phyloP scores from a whole-genome alignment of 495 filamentous ascomycete species.

The Durotheca rogersii region DNA sequence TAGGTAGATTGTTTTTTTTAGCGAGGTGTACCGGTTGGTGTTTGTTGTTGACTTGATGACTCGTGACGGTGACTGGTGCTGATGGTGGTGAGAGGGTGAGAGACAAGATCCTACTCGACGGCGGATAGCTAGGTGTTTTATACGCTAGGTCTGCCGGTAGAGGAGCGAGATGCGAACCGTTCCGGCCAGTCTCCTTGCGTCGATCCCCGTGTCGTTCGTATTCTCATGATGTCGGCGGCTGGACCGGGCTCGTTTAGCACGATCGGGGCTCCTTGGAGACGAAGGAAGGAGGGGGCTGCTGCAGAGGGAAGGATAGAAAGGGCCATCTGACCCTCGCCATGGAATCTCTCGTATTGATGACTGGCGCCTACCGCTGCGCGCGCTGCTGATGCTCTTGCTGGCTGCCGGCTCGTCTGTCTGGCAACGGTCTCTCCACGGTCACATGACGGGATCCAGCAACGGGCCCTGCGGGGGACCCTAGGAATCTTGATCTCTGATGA shows the following conservation, averaged over 20 bases:
- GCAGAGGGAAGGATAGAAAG: too few relatives aligned
- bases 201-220: conserved; percentile 1
- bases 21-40: conserved; percentile 6
- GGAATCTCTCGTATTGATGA: conserved; percentile 28
- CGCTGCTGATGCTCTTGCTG: too few relatives aligned
- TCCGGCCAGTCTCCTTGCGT: neutral
- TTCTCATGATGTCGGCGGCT: neutral
- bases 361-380: too few relatives aligned
- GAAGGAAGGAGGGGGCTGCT: too few relatives aligned
- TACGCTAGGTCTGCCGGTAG: conserved; percentile 7
- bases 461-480: neutral
- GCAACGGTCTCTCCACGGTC: conserved; percentile 26
- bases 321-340: conserved; percentile 15
- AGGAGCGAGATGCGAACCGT: too few relatives aligned
- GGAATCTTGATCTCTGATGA: conserved; percentile 16
- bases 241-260: conserved; percentile 1
- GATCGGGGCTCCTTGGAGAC: too few relatives aligned
- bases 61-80: too few relatives aligned
- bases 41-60: too few relatives aligned
- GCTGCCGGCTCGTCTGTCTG: conserved; percentile 3
- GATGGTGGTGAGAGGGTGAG: conserved; percentile 12
- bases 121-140: conserved; percentile 19
- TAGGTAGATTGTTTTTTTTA: too few relatives aligned
- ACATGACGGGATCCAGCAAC: conserved; percentile 15
- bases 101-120: conserved; percentile 1